These are phyloP conservation scores for Colletotrichum abscissum DNA, from an alignment of 2,329 filamentous ascomycete genomes.

Conservation along the genomic window DNA sequence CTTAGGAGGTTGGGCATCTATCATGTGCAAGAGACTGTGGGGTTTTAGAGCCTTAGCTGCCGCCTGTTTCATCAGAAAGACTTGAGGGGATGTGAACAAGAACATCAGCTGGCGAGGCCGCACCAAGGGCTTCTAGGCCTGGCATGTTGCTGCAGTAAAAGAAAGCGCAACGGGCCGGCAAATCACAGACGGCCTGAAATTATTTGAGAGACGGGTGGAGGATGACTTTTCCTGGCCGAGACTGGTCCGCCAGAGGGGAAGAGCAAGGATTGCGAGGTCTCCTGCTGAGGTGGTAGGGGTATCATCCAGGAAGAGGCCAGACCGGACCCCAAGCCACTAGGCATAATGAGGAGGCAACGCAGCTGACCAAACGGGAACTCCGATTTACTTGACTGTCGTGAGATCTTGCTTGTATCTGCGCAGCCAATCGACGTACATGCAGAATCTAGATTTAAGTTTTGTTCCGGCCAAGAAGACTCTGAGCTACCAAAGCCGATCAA, in stretches of 20 bases:
- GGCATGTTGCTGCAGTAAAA: slow-evolving; percentile 21
- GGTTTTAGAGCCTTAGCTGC: slow-evolving; percentile 14
- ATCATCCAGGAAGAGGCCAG: slow-evolving; percentile 7
- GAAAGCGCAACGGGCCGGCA: slow-evolving; percentile 15
- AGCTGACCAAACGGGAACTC: background rate
- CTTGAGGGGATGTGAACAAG: slow-evolving; percentile 9
- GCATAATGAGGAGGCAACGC: slow-evolving; percentile 19
- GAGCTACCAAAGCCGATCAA: background rate
- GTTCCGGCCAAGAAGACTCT: background rate
- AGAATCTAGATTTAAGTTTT: background rate
- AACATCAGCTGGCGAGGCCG: slow-evolving; percentile 3
- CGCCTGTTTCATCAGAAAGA: slow-evolving; percentile 12
- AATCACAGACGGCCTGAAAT: slow-evolving; percentile 17
- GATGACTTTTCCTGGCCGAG: slow-evolving; percentile 15
- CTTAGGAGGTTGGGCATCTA: slow-evolving; percentile 15
- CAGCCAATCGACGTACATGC: background rate
- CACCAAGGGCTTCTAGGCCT: background rate
- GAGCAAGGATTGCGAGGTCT: slow-evolving; percentile 26
- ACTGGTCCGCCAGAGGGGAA: slow-evolving; percentile 13
- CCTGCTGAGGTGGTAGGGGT: slow-evolving; percentile 16
- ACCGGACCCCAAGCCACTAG: slow-evolving; percentile 14
- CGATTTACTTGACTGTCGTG: background rate
- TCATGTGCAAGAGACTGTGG: slow-evolving; percentile 13
- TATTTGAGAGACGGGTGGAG: slow-evolving; percentile 17
- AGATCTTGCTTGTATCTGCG: background rate